Conservation (phyloP, 1,284 basidiomycete species). For the Boletus subluridellus region DNA sequence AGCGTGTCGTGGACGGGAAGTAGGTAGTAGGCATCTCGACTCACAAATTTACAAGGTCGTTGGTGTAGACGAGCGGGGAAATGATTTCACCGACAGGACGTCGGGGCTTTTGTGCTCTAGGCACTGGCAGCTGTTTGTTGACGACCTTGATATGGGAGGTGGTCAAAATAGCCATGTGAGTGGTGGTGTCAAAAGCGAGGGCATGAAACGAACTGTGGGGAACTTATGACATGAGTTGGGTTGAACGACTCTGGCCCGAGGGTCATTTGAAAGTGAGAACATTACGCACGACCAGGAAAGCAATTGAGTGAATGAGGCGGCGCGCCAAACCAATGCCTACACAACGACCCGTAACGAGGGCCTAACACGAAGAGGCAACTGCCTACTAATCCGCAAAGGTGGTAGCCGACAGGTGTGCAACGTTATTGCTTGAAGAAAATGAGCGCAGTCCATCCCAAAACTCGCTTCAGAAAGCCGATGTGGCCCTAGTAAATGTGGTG, state of each 20-base stretch:
- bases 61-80: conserved; percentile 53
- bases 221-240: neutral
- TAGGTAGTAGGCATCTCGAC: conserved; percentile 20
- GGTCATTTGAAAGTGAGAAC: conserved; percentile 8
- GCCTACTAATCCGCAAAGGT: too few relatives aligned
- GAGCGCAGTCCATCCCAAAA: too few relatives aligned
- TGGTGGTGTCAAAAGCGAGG: conserved; percentile 16
- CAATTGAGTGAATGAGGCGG: neutral
- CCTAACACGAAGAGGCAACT: neutral
- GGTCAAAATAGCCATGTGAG: conserved; percentile 26
- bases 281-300: conserved; percentile 20
- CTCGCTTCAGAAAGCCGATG: too few relatives aligned
- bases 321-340: conserved; percentile 12
- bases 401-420: too few relatives aligned
- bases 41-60: conserved; percentile 53
- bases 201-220: conserved; percentile 25
- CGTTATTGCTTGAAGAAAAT: too few relatives aligned
- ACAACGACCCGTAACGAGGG: conserved; percentile 2
- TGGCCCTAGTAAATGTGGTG: neutral
- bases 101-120: conserved; percentile 40
- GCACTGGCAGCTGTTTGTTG: conserved; percentile 37
- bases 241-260: neutral
- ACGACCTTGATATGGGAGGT: conserved; percentile 43
- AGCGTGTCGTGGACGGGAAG: neutral
- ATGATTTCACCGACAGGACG: conserved; percentile 47